These are phyloP conservation scores for Ustilago curta DNA, from an alignment of 1,284 basidiomycete genomes.

Conservation along the genomic window DNA sequence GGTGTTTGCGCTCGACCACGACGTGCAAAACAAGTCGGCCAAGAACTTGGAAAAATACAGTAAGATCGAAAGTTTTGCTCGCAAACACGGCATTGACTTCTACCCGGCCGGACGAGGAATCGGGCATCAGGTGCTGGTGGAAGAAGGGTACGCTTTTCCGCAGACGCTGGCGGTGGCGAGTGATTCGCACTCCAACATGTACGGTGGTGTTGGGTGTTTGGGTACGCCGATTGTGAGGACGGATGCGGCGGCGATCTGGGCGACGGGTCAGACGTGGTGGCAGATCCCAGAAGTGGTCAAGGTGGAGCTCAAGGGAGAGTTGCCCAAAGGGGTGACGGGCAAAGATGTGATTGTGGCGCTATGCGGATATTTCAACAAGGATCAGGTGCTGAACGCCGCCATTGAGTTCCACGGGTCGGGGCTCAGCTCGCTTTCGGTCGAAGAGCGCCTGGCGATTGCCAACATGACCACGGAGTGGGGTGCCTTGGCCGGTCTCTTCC, in stretches of 20 bases:
- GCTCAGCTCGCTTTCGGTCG: constrained; percentile 81
- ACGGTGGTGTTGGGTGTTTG: constrained; percentile 95
- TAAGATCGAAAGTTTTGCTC: constrained; percentile 90
- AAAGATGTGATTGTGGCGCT: constrained; percentile 99
- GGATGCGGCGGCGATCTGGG: constrained; percentile 95
- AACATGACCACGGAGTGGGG: constrained; percentile 99
- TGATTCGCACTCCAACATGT: constrained; percentile 99
- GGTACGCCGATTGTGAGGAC: constrained; percentile 87
- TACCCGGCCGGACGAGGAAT: constrained; percentile 99
- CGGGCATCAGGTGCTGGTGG: constrained; percentile 73
- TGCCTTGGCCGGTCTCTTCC: constrained; percentile 93
- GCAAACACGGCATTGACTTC: constrained; percentile 88
- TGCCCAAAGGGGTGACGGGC: constrained; percentile 90
- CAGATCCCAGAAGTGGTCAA: constrained; percentile 97
- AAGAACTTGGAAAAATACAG: constrained; percentile 95
- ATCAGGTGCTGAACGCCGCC: constrained; percentile 97
- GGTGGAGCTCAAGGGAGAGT: constrained; percentile 86
- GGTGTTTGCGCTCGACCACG: constrained; percentile 97
- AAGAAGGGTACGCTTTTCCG: constrained; percentile 68
- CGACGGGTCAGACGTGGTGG: constrained; percentile 99
- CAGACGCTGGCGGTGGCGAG: constrained; percentile 77
- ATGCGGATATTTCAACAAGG: constrained; percentile 95
- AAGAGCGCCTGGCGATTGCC: constrained; percentile 89
- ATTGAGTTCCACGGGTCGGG: constrained; percentile 98
- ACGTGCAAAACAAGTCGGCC: constrained; percentile 94